phyloP scores from a whole-genome alignment of 1,139 yeast genomes.

The Debaryomycetaceae sp. region DNA sequence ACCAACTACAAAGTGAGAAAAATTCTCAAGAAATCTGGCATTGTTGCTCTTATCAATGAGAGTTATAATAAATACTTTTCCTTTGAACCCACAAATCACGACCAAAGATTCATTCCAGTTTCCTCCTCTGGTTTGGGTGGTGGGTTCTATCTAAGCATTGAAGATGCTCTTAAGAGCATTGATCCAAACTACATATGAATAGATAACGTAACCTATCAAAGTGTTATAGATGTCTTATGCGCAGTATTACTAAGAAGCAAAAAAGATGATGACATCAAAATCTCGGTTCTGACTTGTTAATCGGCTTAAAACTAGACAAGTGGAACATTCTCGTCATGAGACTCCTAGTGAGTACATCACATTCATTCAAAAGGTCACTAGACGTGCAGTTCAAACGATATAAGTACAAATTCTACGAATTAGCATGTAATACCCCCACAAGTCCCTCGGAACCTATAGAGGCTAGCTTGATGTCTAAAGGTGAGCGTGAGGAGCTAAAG shows the following conservation, averaged over 20 bases:
- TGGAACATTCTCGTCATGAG: neutral
- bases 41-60: conserved; percentile 20
- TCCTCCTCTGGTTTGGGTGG: conserved; percentile 23
- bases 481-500: conserved; percentile 18
- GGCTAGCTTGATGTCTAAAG: conserved; percentile 22
- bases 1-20: conserved; percentile 17
- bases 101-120: neutral
- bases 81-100: neutral
- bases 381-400: neutral
- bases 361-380: neutral
- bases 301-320: neutral
- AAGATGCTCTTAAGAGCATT: conserved; percentile 23
- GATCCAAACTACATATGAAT: conserved; percentile 3
- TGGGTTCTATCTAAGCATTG: conserved; percentile 32
- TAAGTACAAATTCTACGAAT: conserved; percentile 33
- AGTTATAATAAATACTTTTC: conserved; percentile 8
- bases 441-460: conserved; percentile 33
- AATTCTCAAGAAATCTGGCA: conserved; percentile 21
- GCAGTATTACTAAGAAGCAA: too few relatives aligned
- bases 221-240: too few relatives aligned
- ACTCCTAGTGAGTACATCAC: neutral
- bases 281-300: neutral
- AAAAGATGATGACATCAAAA: neutral
- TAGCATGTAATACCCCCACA: conserved; percentile 31
- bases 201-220: neutral